Conservation (phyloP, 257 asterid species). For the Solanum etuberosum region DNA sequence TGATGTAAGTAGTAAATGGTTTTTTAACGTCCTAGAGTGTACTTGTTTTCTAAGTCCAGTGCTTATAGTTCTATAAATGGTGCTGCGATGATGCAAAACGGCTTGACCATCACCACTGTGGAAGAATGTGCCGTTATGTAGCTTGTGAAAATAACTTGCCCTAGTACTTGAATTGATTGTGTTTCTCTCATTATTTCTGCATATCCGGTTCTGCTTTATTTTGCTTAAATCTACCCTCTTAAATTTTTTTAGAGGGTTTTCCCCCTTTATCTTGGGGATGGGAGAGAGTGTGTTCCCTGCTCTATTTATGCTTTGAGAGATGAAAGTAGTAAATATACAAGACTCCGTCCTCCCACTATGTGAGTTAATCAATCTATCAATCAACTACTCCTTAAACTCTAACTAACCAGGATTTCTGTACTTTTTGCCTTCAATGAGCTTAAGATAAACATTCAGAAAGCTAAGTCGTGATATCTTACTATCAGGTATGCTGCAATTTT, state of each 20-base stretch:
- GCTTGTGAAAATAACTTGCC: neutral
- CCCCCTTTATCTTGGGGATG: neutral
- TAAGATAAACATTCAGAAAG: neutral
- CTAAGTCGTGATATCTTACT: neutral
- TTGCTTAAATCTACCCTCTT: neutral
- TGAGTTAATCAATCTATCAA: neutral
- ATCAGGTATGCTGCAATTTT: constrained; percentile 88
- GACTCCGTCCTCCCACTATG: neutral
- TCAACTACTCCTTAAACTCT: neutral
- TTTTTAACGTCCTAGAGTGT: neutral
- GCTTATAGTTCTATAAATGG: neutral
- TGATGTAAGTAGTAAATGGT: constrained; percentile 56
- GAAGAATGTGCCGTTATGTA: neutral
- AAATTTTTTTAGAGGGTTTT: neutral
- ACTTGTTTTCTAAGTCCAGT: neutral
- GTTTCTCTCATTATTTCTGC: neutral
- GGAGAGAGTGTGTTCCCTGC: neutral
- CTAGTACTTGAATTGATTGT: neutral
- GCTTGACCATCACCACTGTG: neutral
- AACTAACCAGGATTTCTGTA: neutral
- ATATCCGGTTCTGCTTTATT: neutral
- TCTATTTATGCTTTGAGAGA: neutral
- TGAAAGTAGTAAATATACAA: neutral
- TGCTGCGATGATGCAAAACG: neutral
- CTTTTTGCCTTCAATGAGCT: neutral